Evolutionary conservation across 495 filamentous ascomycete genomes (phyloP).

Genomic region (Aspergillus cavernicola): DNA sequence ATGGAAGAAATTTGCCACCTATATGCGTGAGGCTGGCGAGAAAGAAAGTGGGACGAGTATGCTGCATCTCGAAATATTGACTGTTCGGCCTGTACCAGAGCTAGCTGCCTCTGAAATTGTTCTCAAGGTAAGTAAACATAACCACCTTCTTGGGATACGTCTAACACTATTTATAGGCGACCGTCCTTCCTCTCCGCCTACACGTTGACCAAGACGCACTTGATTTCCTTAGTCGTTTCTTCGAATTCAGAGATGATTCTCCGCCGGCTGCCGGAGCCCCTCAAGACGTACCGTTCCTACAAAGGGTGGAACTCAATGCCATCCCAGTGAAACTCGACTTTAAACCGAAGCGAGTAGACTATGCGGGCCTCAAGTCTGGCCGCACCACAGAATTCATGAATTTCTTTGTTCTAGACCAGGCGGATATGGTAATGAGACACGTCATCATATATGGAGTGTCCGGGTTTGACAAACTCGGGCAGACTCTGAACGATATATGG

Average conservation of each 20-base stretch:
- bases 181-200: conserved; percentile 79
- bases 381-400: conserved; percentile 99
- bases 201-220: conserved; percentile 98
- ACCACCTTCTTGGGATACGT: neutral
- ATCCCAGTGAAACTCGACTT: conserved; percentile 87
- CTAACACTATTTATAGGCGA: conserved; percentile 48
- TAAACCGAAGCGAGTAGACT: conserved; percentile 96
- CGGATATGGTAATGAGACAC: conserved; percentile 81
- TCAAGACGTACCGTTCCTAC: conserved; percentile 80
- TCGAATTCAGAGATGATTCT: conserved; percentile 89
- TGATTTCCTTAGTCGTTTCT: conserved; percentile 95
- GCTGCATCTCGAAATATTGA: conserved; percentile 84
- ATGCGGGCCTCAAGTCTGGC: conserved; percentile 91
- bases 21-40: conserved; percentile 80
- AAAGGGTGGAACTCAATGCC: conserved; percentile 81
- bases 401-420: conserved; percentile 86
- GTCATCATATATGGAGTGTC: conserved; percentile 88
- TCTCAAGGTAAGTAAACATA: conserved; percentile 56
- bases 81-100: conserved; percentile 77
- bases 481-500: conserved; percentile 93
- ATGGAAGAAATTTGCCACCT: conserved; percentile 97
- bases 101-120: conserved; percentile 89
- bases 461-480: conserved; percentile 83
- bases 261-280: conserved; percentile 46
- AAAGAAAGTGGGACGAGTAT: conserved; percentile 82